phyloP scores from a whole-genome alignment of 2,329 filamentous ascomycete genomes.

The Trichoderma aggressivum region DNA sequence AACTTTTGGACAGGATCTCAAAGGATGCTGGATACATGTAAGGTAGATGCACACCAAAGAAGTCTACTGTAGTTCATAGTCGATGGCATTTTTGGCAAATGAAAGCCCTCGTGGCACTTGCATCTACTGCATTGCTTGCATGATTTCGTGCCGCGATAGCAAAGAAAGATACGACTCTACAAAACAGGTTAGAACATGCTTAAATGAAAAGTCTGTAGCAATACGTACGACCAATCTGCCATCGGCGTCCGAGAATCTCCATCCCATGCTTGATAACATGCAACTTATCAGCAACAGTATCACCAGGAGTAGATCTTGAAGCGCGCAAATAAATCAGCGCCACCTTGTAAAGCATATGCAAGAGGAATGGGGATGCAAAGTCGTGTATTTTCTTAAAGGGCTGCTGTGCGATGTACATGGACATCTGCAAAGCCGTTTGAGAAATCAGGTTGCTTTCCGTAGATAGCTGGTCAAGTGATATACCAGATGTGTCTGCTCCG shows the following conservation, averaged over 20 bases:
- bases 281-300: neutral
- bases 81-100: neutral
- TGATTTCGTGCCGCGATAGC: conserved; percentile 7
- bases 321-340: neutral
- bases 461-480: conserved; percentile 1
- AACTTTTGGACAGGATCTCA: conserved; percentile 14
- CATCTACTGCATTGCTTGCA: conserved; percentile 3
- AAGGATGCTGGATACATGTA: conserved; percentile 10
- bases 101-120: neutral
- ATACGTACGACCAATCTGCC: conserved; percentile 7
- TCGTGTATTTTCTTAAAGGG: neutral
- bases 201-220: neutral
- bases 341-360: conserved; percentile 13
- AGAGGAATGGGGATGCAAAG: conserved; percentile 6
- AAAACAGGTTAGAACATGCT: neutral
- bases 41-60: neutral
- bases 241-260: conserved; percentile 1
- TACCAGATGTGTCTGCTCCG: neutral
- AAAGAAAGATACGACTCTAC: conserved; percentile 13
- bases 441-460: neutral
- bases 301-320: neutral
- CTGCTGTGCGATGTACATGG: neutral
- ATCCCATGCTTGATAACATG: neutral
- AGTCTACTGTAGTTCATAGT: neutral
- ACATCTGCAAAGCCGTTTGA: conserved; percentile 1